Conservation (phyloP, 495 filamentous ascomycete species). For the Ramalina intermedia region DNA sequence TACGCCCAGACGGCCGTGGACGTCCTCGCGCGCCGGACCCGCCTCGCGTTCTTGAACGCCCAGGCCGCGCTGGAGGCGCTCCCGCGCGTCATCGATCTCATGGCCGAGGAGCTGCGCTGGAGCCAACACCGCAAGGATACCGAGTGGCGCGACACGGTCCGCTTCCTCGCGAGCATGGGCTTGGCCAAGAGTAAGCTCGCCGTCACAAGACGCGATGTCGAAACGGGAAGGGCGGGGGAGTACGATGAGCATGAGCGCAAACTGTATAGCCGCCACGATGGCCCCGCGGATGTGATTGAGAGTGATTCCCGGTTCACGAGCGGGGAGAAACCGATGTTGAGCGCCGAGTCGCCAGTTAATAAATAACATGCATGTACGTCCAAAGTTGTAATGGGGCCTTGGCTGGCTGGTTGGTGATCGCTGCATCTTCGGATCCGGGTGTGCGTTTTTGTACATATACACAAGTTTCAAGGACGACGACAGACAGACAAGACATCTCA, state of each 20-base stretch:
- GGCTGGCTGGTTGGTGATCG: too few relatives aligned
- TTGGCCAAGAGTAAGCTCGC: conserved; percentile 60
- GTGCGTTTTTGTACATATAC: too few relatives aligned
- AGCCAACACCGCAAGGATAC: conserved; percentile 53
- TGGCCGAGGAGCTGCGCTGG: conserved; percentile 83
- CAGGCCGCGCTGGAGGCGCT: conserved; percentile 88
- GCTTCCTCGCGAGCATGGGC: conserved; percentile 75
- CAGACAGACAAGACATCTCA: too few relatives aligned
- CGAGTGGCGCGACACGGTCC: conserved; percentile 75
- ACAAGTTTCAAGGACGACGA: too few relatives aligned
- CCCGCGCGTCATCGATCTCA: conserved; percentile 80
- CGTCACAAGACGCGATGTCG: conserved; percentile 61
- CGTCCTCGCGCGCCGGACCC: conserved; percentile 73
- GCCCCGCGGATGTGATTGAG: conserved; percentile 41
- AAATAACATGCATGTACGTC: conserved; percentile 24
- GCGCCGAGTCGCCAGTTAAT: conserved; percentile 27
- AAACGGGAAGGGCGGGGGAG: conserved; percentile 57
- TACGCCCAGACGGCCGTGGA: conserved; percentile 92
- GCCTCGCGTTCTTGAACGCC: conserved; percentile 87
- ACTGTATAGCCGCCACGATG: conserved; percentile 59
- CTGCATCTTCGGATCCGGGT: too few relatives aligned
- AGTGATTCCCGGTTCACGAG: conserved; percentile 28
- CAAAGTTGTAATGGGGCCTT: too few relatives aligned
- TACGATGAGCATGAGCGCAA: conserved; percentile 54
- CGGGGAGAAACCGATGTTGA: conserved; percentile 25